Conservation (phyloP, 768 basidiomycete species). For the Suillus variegatus region DNA sequence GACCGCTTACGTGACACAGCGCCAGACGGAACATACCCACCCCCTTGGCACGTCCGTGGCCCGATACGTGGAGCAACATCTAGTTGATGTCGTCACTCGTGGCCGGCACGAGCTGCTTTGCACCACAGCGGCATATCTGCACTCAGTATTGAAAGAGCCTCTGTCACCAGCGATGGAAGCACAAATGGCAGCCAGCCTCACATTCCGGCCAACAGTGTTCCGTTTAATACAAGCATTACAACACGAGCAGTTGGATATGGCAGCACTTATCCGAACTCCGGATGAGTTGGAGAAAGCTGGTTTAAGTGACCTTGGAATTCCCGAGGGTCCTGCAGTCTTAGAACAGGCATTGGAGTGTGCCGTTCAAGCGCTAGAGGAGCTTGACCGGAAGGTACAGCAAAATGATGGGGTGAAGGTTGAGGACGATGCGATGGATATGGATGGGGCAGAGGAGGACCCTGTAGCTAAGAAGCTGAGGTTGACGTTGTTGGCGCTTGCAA, state of each 20-base stretch:
- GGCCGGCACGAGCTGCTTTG: slow-evolving; percentile 34
- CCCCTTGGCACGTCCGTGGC: slow-evolving; percentile 37
- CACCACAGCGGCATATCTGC: not conserved
- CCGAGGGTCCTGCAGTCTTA: slow-evolving; percentile 48
- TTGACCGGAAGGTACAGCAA: slow-evolving; percentile 35
- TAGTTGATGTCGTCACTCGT: slow-evolving; percentile 42
- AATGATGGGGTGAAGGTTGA: slow-evolving; percentile 18
- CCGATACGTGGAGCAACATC: slow-evolving; percentile 40
- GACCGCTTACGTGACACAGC: not conserved
- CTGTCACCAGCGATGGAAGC: not conserved
- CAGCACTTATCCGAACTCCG: slow-evolving; percentile 40
- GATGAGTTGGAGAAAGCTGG: slow-evolving; percentile 37
- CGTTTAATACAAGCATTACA: slow-evolving; percentile 13
- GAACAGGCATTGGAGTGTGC: slow-evolving; percentile 60
- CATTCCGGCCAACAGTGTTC: not conserved
- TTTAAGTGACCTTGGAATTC: slow-evolving; percentile 21
- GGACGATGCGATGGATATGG: slow-evolving; percentile 19
- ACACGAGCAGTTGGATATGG: slow-evolving; percentile 40
- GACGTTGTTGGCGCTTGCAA: slow-evolving; percentile 75
- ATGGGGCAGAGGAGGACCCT: slow-evolving; percentile 45
- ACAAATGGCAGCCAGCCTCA: slow-evolving; percentile 4
- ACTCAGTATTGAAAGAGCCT: not conserved
- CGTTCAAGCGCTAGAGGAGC: slow-evolving; percentile 49
- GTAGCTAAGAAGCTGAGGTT: slow-evolving; percentile 60
- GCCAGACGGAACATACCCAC: not conserved